Evolutionary conservation across 2,329 filamentous ascomycete genomes (phyloP), one percentile per base, ranked within the genome.

Genomic region (Neoarthrinium moseri): DNA sequence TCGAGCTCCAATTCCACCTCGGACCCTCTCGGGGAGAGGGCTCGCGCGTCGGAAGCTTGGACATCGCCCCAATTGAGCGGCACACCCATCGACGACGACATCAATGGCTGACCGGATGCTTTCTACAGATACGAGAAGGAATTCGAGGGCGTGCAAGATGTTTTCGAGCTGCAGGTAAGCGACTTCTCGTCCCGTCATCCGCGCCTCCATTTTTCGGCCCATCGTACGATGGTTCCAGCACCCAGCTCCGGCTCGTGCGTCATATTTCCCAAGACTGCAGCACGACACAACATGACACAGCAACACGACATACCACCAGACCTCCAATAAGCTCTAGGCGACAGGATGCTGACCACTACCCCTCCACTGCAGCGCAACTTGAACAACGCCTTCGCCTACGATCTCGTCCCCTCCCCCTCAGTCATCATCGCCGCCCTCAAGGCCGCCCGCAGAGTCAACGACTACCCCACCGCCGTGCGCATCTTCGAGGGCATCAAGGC

Each of bases 371-470:
- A 82, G 78, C 62, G 61, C 43, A 64, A 65, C 51, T 66, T 91
- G 82, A 99, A 99, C 86, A 99, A 99, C 78, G 92, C 91, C 69
- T 99, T 99, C 76, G 94, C 94, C 67, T 99, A 99, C 86, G 94
- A 99, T 85, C 87, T 99, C 65, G 94, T 99, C 57, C 94, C 95
- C 65, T 94, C 92, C 35, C 85, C 92, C 55, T 84, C 89, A 59
- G 94, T 99, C 67, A 82, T 96, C 71, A 83, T 83, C 62, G 91
- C 94, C 62, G 94, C 94, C 55, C 83, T 99, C 63, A 91, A 87
- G 74, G 94, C 94, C 61, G 94, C 94, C 59, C 83, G 94, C 71
- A 83, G 94, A 71, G 94, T 99, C 68, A 96, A 99, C 74, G 94
- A 99, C 80, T 97, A 86, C 78, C 94, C 94, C 58, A 99, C 94